Base-by-base conservation (phyloP, 306 rosid species). In the Quercus ilex region DNA sequence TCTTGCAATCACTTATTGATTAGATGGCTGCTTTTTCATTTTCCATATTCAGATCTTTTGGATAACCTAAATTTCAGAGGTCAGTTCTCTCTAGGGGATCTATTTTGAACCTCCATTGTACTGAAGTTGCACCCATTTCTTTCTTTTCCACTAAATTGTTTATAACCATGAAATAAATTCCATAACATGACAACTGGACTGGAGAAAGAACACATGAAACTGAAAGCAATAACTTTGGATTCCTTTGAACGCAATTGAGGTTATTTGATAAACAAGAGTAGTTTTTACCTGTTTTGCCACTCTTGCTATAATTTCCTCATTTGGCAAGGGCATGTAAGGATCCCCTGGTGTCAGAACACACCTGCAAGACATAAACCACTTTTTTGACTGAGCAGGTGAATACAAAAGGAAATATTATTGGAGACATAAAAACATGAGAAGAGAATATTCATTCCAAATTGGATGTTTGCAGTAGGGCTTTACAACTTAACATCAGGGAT, bases 271-370 rank as follows among this genome's bases (percentile, higher is more conserved):
- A 73, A 72, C 30, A 65, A 73, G 76, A 69, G 26, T 57, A n/a
- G 14, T 15, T 11, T 26, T 43, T 72, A 88, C 99, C 98, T 95
- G 99, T 79, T 90, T 93, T 17, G 90, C 77, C 72, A 95, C 99
- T 89, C 94, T 93, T 56, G 95, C 81, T 79, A 93, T 87, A 68
- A 95, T 95, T 86, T 93, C 95, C 1, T 93, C 99, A 59, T 95
- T 95, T 55, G 87, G 90, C 72, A 93, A 88, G 74, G 97, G 96
- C 99, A 95, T 95, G 93, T 95, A 95, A 58, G 99, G 99, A 88
- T 93, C 99, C 63, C 99, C 99, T 3, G 99, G 99, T 0, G 99
- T 95, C 78, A 93, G 80, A 83, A 95, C 99, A 83, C 99, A 95
- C 80, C 99, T 95, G 92, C 78, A 74, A 74, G 68, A 84, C 17